Conservation (phyloP, 2,329 filamentous ascomycete species). For the Fusarium foetens region DNA sequence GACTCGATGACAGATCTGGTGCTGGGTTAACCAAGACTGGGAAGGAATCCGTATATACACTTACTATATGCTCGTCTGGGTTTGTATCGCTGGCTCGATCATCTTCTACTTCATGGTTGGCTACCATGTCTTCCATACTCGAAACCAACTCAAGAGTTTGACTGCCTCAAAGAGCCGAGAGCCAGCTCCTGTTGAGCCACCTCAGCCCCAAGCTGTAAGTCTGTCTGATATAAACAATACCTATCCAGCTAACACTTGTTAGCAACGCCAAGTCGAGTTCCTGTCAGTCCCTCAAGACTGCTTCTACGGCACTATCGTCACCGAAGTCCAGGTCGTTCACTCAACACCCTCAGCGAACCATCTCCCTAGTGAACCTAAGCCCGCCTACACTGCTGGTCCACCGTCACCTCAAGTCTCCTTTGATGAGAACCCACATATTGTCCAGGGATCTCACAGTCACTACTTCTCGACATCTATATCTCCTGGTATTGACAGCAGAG, state of each 20-base stretch:
- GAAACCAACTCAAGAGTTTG: slow-evolving; percentile 65
- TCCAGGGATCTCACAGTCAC: slow-evolving; percentile 42
- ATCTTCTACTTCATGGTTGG: slow-evolving; percentile 67
- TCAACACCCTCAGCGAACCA: slow-evolving; percentile 41
- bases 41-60: slow-evolving; percentile 68
- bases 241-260: background rate
- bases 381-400: slow-evolving; percentile 23
- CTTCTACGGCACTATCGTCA: slow-evolving; percentile 63
- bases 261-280: slow-evolving; percentile 41
- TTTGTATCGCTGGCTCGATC: slow-evolving; percentile 65
- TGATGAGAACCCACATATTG: slow-evolving; percentile 22
- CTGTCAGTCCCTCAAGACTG: slow-evolving; percentile 46
- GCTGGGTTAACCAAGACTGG: slow-evolving; percentile 67
- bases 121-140: slow-evolving; percentile 67
- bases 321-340: slow-evolving; percentile 60
- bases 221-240: rapidly evolving
- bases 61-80: slow-evolving; percentile 71
- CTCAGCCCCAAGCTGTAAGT: slow-evolving; percentile 25
- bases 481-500: slow-evolving; percentile 2
- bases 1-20: slow-evolving; percentile 63
- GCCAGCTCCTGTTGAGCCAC: slow-evolving; percentile 47
- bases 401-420: slow-evolving; percentile 39
- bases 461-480: slow-evolving; percentile 51
- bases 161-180: slow-evolving; percentile 52
- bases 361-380: slow-evolving; percentile 40